Base-by-base conservation (phyloP, 2,329 filamentous ascomycete species). In the Fusarium miscanthi region DNA sequence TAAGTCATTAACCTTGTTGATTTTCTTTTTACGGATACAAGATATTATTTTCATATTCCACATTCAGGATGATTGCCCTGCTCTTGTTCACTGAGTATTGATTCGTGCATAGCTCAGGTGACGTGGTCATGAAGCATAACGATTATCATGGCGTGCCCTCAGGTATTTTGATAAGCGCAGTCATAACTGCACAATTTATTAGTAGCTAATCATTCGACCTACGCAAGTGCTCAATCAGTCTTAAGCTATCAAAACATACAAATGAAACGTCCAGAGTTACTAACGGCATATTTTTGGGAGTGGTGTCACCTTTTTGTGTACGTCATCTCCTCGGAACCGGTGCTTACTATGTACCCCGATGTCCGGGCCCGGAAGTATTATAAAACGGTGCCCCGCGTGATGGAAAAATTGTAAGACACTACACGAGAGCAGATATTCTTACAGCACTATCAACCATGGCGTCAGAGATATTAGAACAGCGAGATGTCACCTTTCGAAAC, bases 1-100 rank as follows among this genome's bases (percentile, higher is more conserved):
- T 5, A 25, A 25, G 23, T 25, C 23, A 25, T 25, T 21, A 52
- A 27, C 0, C 33, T 33, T 49, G 25, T 3, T 17, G 3, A 33
- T 9, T 4, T 17, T 17, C 4, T 11, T 13, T 35, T 5, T 8
- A 25, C 17, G 2, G 13, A 30, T 30, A 9, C 27, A 30, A 9
- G 2, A 3, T 10, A 6, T 6, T 21, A 11, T 37, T 37, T 21
- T 21, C 12, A 6, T 52, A 25, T 25, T 21, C 10, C 1, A 6
- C 23, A 1, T 0, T 14, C 1, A 21, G 1, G 3, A 9, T 23
- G 13, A 17, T 0, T 8, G 21, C 6, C 6, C 4, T 46, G 8
- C 25, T 13, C 10, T 12, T 21, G 23, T 25, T 25, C 23, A 5
- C 23, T 25, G 23, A 25, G 23, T 25, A 25, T 25, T 25, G 23